Base-by-base conservation (phyloP, 2,329 filamentous ascomycete genomes). In the Ceratocystis harringtonii region DNA sequence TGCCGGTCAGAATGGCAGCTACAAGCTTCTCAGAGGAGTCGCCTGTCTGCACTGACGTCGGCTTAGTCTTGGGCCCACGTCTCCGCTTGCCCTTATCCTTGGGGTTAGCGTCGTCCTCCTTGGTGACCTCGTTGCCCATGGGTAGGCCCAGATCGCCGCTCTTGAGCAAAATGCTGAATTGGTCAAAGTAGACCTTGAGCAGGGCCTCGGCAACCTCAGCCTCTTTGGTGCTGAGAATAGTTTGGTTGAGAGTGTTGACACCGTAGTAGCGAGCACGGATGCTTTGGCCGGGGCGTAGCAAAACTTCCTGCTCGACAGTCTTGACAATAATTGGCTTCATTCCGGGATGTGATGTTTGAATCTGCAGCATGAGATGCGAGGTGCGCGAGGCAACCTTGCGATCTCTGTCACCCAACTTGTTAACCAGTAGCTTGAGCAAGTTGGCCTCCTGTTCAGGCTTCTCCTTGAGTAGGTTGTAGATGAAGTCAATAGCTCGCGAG, bases 391-490 rank as follows among this genome's bases (percentile, higher is more conserved):
- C 87, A 71, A 99, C 95, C 76, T 97, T 99, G 73, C 91, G 91
- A 69, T 95, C 90, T 57, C 88, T 89, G 73, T 99, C 94, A 71
- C 95, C 92, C 30, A 99, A 83, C 76, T 99, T 99, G 79, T 97
- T 97, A 70, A 99, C 90, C 66, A 99, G 78, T 65, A 99, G 79
- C 64, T 92, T 86, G 68, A 99, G 79, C 68, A 99, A 78, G 73
- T 99, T 99, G 65, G 92, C 88, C 75, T 99, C 94, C 73, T 99
- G 94, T 75, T 99, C 94, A 0, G 94, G 92, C 76, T 96, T 99
- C 74, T 96, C 92, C 74, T 90, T 94, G 68, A 99, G 78, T 48
- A 99, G 79, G 69, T 92, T 91, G 73, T 87, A 97, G 45, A 97
- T 87, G 71, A 96, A 95, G 69, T 91, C 94, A 57, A 99, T 81